Percentiles rank a stretch among this genome's conserved stretches.
phyloP scores from a whole-genome alignment of 441 rosid genomes.

The Euphorbia celastroides region DNA sequence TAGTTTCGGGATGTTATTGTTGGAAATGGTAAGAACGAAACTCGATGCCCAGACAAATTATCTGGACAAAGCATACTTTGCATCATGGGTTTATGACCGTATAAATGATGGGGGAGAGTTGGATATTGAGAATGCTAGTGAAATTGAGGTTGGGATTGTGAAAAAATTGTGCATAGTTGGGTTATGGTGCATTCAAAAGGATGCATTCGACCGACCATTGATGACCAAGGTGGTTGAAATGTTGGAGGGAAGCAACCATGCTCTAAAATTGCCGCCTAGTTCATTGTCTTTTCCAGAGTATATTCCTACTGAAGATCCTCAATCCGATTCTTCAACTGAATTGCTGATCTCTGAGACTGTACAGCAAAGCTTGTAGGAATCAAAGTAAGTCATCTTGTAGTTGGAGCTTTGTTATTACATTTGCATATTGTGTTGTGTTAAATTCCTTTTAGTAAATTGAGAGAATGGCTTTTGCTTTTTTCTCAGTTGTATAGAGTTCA shows the following conservation, averaged over 20 bases:
- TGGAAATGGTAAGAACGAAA: slow-evolving; percentile 26
- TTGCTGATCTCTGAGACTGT: slow-evolving; percentile 19
- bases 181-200: slow-evolving; percentile 30
- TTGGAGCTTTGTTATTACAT: background rate
- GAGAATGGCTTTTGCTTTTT: background rate
- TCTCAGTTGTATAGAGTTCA: background rate
- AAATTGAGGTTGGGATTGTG: slow-evolving; percentile 20
- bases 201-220: slow-evolving; percentile 24
- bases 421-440: background rate
- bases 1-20: slow-evolving; percentile 28
- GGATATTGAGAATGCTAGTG: slow-evolving; percentile 19
- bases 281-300: slow-evolving; percentile 21
- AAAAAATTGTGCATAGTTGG: slow-evolving; percentile 26
- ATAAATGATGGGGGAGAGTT: slow-evolving; percentile 22
- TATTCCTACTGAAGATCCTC: slow-evolving; percentile 2
- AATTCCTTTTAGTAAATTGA: background rate
- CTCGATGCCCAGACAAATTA: background rate
- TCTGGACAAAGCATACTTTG: slow-evolving; percentile 13
- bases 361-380: slow-evolving; percentile 14
- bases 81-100: slow-evolving; percentile 23
- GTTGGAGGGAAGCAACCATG: slow-evolving; percentile 17
- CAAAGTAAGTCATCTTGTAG: background rate
- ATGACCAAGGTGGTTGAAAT: slow-evolving; percentile 24
- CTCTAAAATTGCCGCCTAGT: slow-evolving; percentile 24
- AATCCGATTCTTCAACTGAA: slow-evolving; percentile 24